phyloP scores from a whole-genome alignment of 78 protist species.

The Emiliania huxleyi region DNA sequence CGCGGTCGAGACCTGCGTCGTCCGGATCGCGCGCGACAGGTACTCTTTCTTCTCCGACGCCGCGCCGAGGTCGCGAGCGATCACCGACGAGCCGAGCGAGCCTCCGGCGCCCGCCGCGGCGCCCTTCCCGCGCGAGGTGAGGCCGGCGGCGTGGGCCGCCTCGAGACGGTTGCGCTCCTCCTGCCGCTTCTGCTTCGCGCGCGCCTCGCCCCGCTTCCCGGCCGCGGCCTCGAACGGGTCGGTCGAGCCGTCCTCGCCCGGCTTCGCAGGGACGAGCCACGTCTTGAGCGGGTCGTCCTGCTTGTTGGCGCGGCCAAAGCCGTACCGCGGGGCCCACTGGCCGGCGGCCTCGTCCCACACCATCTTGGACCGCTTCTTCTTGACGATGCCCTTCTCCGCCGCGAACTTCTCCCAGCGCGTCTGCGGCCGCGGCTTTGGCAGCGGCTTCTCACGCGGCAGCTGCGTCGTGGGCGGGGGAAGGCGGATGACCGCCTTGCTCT shows the following conservation, averaged over 20 bases:
- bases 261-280: not conserved
- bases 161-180: slow-evolving; percentile 25
- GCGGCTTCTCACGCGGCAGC: slow-evolving; percentile 29
- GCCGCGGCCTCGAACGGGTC: slow-evolving; percentile 7
- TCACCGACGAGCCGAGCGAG: not conserved
- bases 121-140: not conserved
- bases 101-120: not conserved
- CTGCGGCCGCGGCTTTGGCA: not conserved
- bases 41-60: not conserved
- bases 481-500: too few species aligned
- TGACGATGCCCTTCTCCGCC: slow-evolving; percentile 1
- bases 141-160: slow-evolving; percentile 5
- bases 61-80: not conserved
- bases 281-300: not conserved
- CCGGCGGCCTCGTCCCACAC: not conserved
- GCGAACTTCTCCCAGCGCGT: slow-evolving; percentile 28
- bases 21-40: not conserved
- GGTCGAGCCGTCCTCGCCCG: not conserved
- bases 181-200: not conserved
- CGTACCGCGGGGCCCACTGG: slow-evolving; percentile 23
- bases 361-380: not conserved
- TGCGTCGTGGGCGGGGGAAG: not conserved
- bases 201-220: not conserved
- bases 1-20: not conserved
- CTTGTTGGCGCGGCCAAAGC: not conserved